Conservation (phyloP, 140 eudicot genomes). For the Anethum foeniculum region DNA sequence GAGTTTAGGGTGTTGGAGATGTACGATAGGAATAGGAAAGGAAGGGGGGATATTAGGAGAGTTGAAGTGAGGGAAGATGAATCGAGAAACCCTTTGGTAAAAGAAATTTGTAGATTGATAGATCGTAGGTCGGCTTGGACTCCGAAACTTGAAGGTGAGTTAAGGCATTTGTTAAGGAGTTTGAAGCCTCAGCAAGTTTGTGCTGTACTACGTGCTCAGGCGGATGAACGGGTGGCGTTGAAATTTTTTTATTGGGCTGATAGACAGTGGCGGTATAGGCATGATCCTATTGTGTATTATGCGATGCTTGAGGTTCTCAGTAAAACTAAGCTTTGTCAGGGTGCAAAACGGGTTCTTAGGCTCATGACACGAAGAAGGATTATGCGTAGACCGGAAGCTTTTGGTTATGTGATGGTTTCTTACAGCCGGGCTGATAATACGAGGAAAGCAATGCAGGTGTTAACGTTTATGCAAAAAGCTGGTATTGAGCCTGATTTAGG, state of each 20-base stretch:
- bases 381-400: conserved; percentile 34
- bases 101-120: conserved; percentile 57
- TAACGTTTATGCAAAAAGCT: conserved; percentile 53
- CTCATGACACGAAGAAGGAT: conserved; percentile 64
- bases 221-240: conserved; percentile 73
- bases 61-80: conserved; percentile 42
- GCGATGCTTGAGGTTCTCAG: conserved; percentile 71
- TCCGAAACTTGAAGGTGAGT: conserved; percentile 48
- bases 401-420: conserved; percentile 63
- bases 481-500: conserved; percentile 43
- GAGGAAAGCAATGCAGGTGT: conserved; percentile 59
- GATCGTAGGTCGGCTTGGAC: conserved; percentile 48
- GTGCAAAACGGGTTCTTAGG: conserved; percentile 57
- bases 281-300: conserved; percentile 53
- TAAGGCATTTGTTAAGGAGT: conserved; percentile 50
- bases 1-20: conserved; percentile 33
- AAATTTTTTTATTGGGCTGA: conserved; percentile 80
- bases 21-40: conserved; percentile 12
- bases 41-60: conserved; percentile 24
- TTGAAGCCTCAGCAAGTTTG: conserved; percentile 67
- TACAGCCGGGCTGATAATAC: conserved; percentile 65
- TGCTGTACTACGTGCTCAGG: conserved; percentile 44
- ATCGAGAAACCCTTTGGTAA: conserved; percentile 67
- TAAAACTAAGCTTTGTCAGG: conserved; percentile 67
- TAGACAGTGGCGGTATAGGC: conserved; percentile 76